Evolutionary conservation across 2,329 filamentous ascomycete species (phyloP).

Genomic region (Fusarium ramigenum): DNA sequence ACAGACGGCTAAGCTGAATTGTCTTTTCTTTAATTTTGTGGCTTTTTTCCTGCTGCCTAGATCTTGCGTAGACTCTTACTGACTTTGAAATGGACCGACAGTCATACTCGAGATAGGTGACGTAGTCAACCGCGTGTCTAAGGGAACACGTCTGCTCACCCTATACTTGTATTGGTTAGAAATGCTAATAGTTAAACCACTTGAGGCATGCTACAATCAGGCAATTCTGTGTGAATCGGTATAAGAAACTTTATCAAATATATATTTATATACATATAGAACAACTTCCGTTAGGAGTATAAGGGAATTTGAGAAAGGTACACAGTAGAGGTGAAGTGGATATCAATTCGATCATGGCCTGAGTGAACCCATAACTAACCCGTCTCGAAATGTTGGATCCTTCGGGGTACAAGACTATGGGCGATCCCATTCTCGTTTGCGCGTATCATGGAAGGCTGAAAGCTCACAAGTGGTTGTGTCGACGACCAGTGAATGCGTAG

Average conservation of each 20-base stretch:
- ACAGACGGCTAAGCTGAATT: fast-evolving
- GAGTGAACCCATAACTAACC: neutral
- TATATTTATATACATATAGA: too few relatives aligned
- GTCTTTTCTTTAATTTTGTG: fast-evolving
- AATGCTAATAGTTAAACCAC: fast-evolving
- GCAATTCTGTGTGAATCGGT: fast-evolving
- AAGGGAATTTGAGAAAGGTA: neutral
- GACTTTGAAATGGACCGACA: neutral
- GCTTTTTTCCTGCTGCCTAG: neutral
- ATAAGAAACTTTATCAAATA: too few relatives aligned
- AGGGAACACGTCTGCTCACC: neutral
- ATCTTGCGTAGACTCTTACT: fast-evolving
- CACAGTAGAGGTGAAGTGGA: too few relatives aligned
- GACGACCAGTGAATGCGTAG: neutral
- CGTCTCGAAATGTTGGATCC: neutral
- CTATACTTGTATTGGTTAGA: neutral
- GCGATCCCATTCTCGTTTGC: neutral
- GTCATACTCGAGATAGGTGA: neutral
- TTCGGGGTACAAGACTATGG: neutral
- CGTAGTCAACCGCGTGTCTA: neutral
- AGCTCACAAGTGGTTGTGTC: neutral
- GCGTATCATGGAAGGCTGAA: neutral
- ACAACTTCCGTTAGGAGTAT: too few relatives aligned
- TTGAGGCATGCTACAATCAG: neutral
- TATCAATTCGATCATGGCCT: too few relatives aligned